Base-by-base conservation (phyloP, 2,329 filamentous ascomycete genomes). In the Juglanconis oblonga region DNA sequence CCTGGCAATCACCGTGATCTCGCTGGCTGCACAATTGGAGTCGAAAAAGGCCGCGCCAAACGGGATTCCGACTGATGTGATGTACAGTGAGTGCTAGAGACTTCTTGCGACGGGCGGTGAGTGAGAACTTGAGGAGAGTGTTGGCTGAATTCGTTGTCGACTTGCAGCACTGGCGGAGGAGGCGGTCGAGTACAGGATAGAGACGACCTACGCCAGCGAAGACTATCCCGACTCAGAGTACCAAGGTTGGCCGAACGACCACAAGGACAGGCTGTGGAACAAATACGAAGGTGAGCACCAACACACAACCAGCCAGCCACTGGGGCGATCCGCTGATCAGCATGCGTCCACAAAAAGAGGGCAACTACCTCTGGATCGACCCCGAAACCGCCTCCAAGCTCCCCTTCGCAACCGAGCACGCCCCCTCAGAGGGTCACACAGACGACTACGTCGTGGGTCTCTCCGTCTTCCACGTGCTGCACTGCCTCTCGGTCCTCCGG, bases 381-480 rank as follows among this genome's bases (percentile, higher is more conserved):
- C 9, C 5, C 4, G 13, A 42, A 14, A 45, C 13, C 1, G 52
- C 57, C 17, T 24, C 36, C 13, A 54, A 51, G n/a, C 38, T 59
- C 44, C 57, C 57, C 0, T 36, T 45, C 14, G 11, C 4, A 13
- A 51, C 57, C 10, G 57, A 55, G 24, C 52, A 55, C 35, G 52
- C 47, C 7, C 57, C 57, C 8, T 31, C 38, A 4, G 8, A 40
- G 17, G 57, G 38, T 13, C 52, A 59, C 36, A 51, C 24, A 40
- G 45, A 50, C 24, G 57, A 59, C 45, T 59, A 55, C 31, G 33
- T 59, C 10, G 57, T 59, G 7, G 57, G 57, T 5, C 36, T 59
- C 1, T 50, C 51, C n/a, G 57, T 59, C 44, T 59, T 59, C 45
- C 57, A 59, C 45, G 38, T 55, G n/a, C 52, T 59, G 13, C 57